Evolutionary conservation across 768 basidiomycete genomes (phyloP).

Genomic region (Naematelia aurantialba): DNA sequence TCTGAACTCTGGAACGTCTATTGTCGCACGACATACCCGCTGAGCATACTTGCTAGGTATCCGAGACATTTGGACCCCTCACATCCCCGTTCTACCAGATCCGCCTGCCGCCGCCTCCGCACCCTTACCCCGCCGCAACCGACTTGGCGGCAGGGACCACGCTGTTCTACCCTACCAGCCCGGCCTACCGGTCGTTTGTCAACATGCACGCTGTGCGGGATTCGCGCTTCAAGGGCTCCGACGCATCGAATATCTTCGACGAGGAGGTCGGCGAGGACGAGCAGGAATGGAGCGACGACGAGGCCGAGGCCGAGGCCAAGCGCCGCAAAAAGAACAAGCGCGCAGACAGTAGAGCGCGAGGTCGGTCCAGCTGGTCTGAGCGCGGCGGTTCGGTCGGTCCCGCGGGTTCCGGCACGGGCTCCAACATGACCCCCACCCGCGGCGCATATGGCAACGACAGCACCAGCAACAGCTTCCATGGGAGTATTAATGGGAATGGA

Average conservation of each 20-base stretch:
- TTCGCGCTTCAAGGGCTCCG: constrained; percentile 69
- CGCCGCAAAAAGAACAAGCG: constrained; percentile 50
- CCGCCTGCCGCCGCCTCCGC: constrained; percentile 65
- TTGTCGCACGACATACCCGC: too few relatives aligned
- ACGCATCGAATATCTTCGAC: constrained; percentile 90
- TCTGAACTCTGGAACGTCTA: too few relatives aligned
- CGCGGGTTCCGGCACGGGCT: too few relatives aligned
- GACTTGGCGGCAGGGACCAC: constrained; percentile 47
- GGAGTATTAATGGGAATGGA: not conserved
- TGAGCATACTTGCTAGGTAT: constrained; percentile 66
- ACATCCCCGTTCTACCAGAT: constrained; percentile 84
- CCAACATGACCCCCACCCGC: too few relatives aligned
- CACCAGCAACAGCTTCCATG: too few relatives aligned
- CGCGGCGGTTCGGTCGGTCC: not conserved
- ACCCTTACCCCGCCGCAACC: constrained; percentile 36
- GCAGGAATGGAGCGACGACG: constrained; percentile 92
- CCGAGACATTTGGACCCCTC: constrained; percentile 94
- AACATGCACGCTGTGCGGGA: constrained; percentile 67
- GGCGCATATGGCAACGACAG: too few relatives aligned
- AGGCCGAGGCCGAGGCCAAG: constrained; percentile 74
- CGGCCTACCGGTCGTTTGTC: constrained; percentile 67
- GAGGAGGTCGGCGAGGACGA: constrained; percentile 90
- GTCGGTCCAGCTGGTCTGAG: too few relatives aligned
- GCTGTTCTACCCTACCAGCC: constrained; percentile 76
- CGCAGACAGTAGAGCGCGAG: not conserved